Conservation (phyloP, 176 grass and related monocot genomes). For the Ensete glaucum region DNA sequence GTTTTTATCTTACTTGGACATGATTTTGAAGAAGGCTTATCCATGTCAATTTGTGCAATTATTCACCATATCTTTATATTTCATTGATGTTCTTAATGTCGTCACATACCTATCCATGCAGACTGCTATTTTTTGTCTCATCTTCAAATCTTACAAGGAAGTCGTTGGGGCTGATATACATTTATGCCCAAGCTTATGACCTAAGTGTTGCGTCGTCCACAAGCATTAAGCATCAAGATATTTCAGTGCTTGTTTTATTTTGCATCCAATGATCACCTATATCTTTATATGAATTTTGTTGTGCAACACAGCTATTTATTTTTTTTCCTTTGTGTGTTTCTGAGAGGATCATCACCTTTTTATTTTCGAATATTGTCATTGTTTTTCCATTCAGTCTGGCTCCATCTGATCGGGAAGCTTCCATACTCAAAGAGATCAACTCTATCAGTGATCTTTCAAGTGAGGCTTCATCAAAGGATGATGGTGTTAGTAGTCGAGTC, state of each 20-base stretch:
- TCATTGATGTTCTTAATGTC: neutral
- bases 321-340: neutral
- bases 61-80: neutral
- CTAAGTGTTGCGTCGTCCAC: neutral
- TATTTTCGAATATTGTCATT: neutral
- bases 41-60: neutral
- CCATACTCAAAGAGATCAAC: neutral
- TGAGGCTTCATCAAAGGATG: slow-evolving; percentile 36
- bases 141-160: neutral
- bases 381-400: slow-evolving; percentile 7
- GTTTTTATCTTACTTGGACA: neutral
- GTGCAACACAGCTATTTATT: neutral
- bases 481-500: slow-evolving; percentile 20
- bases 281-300: too few species aligned
- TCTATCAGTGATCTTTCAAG: slow-evolving; percentile 29
- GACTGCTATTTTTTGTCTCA: neutral
- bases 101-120: neutral
- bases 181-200: neutral
- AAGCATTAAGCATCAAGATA: neutral
- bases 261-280: neutral
- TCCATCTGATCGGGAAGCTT: slow-evolving; percentile 5
- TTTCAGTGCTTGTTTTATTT: neutral
- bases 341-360: neutral
- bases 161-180: neutral
- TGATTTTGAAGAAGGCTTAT: neutral